phyloP scores from a whole-genome alignment of 306 rosid species.

The Ormosia semicastrata region DNA sequence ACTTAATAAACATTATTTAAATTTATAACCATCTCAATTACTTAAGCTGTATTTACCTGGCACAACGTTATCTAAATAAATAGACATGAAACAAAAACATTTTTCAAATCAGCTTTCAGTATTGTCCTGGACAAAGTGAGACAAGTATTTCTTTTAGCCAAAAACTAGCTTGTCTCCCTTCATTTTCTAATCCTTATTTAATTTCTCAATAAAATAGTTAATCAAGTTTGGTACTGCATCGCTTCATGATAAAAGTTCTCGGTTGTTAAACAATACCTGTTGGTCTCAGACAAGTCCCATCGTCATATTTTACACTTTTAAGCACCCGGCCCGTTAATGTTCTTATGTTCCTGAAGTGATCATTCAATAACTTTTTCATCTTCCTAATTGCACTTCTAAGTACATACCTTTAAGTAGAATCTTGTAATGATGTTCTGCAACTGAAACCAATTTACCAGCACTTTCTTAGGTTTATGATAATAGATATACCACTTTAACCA shows the following conservation, averaged over 20 bases:
- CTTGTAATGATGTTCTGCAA: constrained; percentile 30
- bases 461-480: constrained; percentile 23
- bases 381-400: constrained; percentile 33
- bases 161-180: background rate
- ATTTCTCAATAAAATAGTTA: background rate
- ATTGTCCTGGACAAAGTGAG: background rate
- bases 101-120: background rate
- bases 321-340: background rate
- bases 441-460: constrained; percentile 24
- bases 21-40: background rate
- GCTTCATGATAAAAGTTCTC: background rate
- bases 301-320: background rate
- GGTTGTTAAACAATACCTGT: constrained; percentile 21
- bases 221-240: constrained; percentile 15
- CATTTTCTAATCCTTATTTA: background rate
- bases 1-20: no score
- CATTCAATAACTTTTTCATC: constrained; percentile 4
- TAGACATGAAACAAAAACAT: background rate
- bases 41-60: background rate
- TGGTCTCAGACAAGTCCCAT: constrained; percentile 1
- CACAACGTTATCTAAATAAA: background rate
- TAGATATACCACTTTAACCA: constrained; percentile 24
- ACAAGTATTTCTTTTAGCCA: background rate
- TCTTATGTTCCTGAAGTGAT: background rate
- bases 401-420: constrained; percentile 44